A percentile compares a stretch with the other conserved stretches of the same genome.
Conservation (phyloP, 2,329 filamentous ascomycete genomes). For the Botryotinia calthae region DNA sequence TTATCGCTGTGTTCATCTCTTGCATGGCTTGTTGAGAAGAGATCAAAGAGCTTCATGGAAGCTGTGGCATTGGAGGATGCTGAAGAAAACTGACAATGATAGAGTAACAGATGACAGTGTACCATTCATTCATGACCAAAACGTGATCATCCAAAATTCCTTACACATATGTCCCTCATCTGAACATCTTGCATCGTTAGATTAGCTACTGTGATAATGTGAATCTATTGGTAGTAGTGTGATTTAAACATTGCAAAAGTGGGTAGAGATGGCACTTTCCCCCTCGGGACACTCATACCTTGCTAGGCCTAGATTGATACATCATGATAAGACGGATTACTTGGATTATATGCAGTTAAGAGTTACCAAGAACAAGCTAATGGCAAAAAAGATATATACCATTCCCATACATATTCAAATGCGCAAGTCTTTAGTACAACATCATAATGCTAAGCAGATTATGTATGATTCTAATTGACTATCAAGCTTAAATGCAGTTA, state of each 20-base stretch:
- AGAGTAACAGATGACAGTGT: neutral
- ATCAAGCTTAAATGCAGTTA: neutral
- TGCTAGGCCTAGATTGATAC: neutral
- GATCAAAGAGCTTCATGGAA: neutral
- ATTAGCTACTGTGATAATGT: neutral
- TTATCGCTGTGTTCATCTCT: neutral
- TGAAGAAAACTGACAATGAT: neutral
- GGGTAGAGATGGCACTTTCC: neutral
- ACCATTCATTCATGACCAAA: neutral
- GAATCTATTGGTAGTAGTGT: neutral
- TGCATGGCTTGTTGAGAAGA: fast-evolving
- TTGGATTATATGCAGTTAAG: neutral
- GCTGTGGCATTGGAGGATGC: neutral
- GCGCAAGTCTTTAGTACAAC: neutral
- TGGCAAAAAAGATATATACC: neutral
- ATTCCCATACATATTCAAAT: neutral
- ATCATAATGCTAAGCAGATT: neutral
- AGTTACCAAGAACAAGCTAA: neutral
- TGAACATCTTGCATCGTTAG: neutral
- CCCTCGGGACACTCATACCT: neutral
- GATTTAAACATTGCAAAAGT: neutral
- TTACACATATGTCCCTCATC: neutral
- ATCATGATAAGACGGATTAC: neutral
- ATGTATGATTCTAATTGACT: neutral
- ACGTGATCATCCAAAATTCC: too few species aligned